Conservation (phyloP, 257 asterid species). For the Eustoma russellianum region DNA sequence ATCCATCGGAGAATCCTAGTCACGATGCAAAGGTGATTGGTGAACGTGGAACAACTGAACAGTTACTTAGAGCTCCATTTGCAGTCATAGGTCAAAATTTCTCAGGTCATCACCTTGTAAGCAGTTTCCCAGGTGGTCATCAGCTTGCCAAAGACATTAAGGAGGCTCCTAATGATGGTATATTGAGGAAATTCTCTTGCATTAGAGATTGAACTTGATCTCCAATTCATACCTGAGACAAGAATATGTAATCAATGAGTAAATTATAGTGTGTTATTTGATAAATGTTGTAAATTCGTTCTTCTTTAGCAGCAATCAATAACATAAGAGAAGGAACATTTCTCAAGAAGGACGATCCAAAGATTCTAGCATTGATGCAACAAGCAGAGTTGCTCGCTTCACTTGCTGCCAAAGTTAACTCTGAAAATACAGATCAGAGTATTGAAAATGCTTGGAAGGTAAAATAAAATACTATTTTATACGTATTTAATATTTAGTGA, state of each 20-base stretch:
- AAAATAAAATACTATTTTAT: slow-evolving; percentile 9
- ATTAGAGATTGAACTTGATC: not conserved
- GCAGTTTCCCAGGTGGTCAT: slow-evolving; percentile 24
- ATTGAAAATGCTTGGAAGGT: slow-evolving; percentile 90
- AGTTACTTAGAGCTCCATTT: slow-evolving; percentile 59
- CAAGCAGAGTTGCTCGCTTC: slow-evolving; percentile 92
- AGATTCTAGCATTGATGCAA: slow-evolving; percentile 74
- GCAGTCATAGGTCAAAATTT: slow-evolving; percentile 51
- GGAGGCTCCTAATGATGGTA: slow-evolving; percentile 30
- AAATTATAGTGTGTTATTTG: not conserved
- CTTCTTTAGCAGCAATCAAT: slow-evolving; percentile 39
- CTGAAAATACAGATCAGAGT: slow-evolving; percentile 69
- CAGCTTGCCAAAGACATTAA: slow-evolving; percentile 24
- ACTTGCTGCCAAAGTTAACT: slow-evolving; percentile 78
- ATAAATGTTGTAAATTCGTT: not conserved
- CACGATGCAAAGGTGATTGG: slow-evolving; percentile 32
- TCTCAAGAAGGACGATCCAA: slow-evolving; percentile 88
- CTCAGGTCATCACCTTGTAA: slow-evolving; percentile 14
- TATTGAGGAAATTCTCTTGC: not conserved
- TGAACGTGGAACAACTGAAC: slow-evolving; percentile 34
- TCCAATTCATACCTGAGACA: slow-evolving; percentile 11
- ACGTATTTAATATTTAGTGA: not conserved
- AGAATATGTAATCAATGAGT: slow-evolving; percentile 8
- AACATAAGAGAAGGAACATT: slow-evolving; percentile 44
- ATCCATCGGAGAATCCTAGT: slow-evolving; percentile 23